phyloP scores from a whole-genome alignment of 768 basidiomycete genomes.

The Pleurotus salmoneostramineus region DNA sequence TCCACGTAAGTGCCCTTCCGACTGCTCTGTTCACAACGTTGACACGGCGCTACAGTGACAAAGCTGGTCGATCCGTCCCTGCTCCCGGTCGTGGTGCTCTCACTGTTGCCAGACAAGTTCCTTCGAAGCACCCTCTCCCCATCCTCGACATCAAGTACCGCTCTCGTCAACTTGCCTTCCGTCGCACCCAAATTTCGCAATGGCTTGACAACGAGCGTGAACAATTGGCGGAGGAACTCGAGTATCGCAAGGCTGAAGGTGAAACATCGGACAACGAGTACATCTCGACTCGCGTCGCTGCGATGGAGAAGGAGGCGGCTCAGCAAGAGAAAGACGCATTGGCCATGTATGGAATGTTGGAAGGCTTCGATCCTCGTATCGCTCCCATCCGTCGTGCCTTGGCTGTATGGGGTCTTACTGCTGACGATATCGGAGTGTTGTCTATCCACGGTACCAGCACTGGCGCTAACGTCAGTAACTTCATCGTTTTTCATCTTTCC shows the following conservation, averaged over 20 bases:
- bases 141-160: slow-evolving; percentile 87
- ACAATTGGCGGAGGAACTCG: slow-evolving; percentile 77
- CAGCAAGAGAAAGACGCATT: slow-evolving; percentile 92
- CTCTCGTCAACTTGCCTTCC: slow-evolving; percentile 91
- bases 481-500: not conserved
- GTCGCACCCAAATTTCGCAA: slow-evolving; percentile 89
- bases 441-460: slow-evolving; percentile 92
- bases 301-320: slow-evolving; percentile 86
- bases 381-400: slow-evolving; percentile 93
- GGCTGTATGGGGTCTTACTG: slow-evolving; percentile 93
- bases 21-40: not conserved
- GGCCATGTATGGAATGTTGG: slow-evolving; percentile 94
- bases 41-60: slow-evolving; percentile 61
- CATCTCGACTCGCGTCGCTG: slow-evolving; percentile 69
- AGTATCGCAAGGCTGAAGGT: slow-evolving; percentile 50
- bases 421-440: slow-evolving; percentile 88
- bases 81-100: slow-evolving; percentile 95
- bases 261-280: slow-evolving; percentile 60
- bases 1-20: slow-evolving; percentile 63
- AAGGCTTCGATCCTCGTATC: slow-evolving; percentile 79
- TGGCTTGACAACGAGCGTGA: slow-evolving; percentile 91
- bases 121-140: slow-evolving; percentile 72
- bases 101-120: slow-evolving; percentile 81
- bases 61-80: slow-evolving; percentile 96
- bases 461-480: slow-evolving; percentile 60